Evolutionary conservation across 2,329 filamentous ascomycete genomes (phyloP), one percentile per base, ranked within the genome.

Genomic region (Stachybotrys chartarum): DNA sequence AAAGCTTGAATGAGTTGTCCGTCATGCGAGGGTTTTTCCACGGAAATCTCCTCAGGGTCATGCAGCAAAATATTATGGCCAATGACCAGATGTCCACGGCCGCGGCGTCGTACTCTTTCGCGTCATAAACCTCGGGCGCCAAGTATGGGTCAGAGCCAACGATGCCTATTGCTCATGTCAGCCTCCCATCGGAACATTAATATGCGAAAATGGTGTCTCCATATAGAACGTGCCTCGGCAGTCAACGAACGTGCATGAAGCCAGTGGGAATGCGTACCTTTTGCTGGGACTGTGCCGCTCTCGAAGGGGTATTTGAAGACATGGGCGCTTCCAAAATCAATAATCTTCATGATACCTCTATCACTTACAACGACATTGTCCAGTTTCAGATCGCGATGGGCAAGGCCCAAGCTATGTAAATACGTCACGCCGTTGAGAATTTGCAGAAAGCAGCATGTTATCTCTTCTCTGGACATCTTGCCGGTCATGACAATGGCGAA

Each of bases 401-500:
- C 92, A 53, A 99, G 77, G 3, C 94, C 94, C 84, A 97, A 94
- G 68, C 89, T 89, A 72, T 99, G 94, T 58, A 99, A 76, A 70
- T 97, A 99, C 11, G 90, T 90, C 42, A 97, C 92, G 53, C 94
- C 94, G 66, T 88, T 96, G 55, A 99, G 75, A 59, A 99, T 97
- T 70, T 99, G 94, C 61, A 97, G 77, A 65, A 96, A 97, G 58
- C 87, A 87, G 72, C 94, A 99, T 4, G 86, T 86, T 57, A 97
- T 83, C 70, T 99, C 94, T 63, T 96, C 88, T 57, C 91, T 85
- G 46, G 84, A 84, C 94, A 99, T 99, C 73, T 91, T 96, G 42
- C 94, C 94, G 0, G 94, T 97, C 94, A 99, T 99, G 61, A 99
- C 94, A 60, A 95, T 96, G 12, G 94, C 94, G 69, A 99, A 99